Evolutionary conservation across 352 stramenopile genomes (phyloP).

Genomic region (Globisporangium viniferum): DNA sequence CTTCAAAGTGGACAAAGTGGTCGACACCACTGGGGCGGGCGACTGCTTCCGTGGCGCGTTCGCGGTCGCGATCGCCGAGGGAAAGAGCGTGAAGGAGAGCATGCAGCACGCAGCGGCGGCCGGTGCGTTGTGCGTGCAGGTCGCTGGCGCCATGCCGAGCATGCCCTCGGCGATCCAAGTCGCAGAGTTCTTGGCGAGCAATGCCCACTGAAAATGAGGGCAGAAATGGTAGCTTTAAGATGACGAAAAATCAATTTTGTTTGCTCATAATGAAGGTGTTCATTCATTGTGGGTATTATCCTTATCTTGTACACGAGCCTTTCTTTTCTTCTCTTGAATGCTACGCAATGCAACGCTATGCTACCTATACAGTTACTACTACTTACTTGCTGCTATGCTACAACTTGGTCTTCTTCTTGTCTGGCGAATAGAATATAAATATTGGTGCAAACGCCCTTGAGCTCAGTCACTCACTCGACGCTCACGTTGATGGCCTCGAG

Average conservation of each 20-base stretch:
- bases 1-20: slow-evolving; percentile 56
- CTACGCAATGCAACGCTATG: background rate
- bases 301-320: slow-evolving; percentile 1
- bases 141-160: slow-evolving; percentile 59
- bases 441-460: background rate
- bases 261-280: background rate
- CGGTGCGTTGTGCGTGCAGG: slow-evolving; percentile 66
- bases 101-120: slow-evolving; percentile 56
- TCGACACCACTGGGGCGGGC: slow-evolving; percentile 77
- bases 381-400: slow-evolving; percentile 3
- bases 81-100: slow-evolving; percentile 40
- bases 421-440: slow-evolving; percentile 9
- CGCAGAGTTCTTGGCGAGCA: slow-evolving; percentile 25
- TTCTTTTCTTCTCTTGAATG: background rate
- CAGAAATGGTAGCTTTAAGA: background rate
- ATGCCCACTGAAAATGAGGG: background rate
- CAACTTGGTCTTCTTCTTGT: background rate
- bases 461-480: background rate
- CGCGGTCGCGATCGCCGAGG: slow-evolving; percentile 53
- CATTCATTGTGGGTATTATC: background rate
- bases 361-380: background rate
- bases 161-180: slow-evolving; percentile 48
- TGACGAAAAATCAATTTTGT: background rate
- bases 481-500: slow-evolving; percentile 21
- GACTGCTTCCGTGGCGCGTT: slow-evolving; percentile 79